Evolutionary conservation across 108 stramenopile genomes (phyloP), one percentile per base, ranked within the genome.

Genomic region (Pseudonitzschia multiseries): DNA sequence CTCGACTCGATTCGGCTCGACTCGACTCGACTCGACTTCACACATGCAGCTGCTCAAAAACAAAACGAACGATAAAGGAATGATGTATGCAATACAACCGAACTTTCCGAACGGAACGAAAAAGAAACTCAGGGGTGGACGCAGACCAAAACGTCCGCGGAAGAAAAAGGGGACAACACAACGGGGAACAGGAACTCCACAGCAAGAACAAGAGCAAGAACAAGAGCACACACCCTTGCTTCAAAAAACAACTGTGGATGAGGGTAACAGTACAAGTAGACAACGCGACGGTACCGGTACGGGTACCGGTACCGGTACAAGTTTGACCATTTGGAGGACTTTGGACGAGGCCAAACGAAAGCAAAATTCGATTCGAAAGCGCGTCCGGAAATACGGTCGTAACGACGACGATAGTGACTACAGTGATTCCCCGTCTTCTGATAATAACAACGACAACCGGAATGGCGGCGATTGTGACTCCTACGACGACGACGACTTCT

Each of bases 281-380:
- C 14, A 48, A 48, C 46, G 46, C 46, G 1, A 18, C n/a, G n/a
- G n/a, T n/a, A n/a, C n/a, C n/a, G n/a, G n/a, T n/a, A n/a, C n/a
- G n/a, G n/a, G n/a, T n/a, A n/a, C n/a, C n/a, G n/a, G n/a, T n/a
- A n/a, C n/a, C n/a, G n/a, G n/a, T 14, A 18, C 46, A 18, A 18
- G 13, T 18, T 18, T 10, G 17, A 48, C 61, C 26, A 29, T 72
- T 48, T 44, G 44, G 57, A 61, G 22, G 53, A 70, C 13, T 36
- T 29, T 48, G 24, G 33, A 72, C 13, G 28, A 61, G n/a, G 60
- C 41, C 12, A 72, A 67, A 17, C 6, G 46, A 28, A 44, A 18
- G 28, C 66, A 67, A n/a, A 17, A 67, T 22, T 44, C 66, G 27
- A 67, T 67, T 48, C 66, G 66, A 67, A 27, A 50, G 21, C 66